Conservation (phyloP, 108 stramenopile species). For the Stephanodiscus triporus region DNA sequence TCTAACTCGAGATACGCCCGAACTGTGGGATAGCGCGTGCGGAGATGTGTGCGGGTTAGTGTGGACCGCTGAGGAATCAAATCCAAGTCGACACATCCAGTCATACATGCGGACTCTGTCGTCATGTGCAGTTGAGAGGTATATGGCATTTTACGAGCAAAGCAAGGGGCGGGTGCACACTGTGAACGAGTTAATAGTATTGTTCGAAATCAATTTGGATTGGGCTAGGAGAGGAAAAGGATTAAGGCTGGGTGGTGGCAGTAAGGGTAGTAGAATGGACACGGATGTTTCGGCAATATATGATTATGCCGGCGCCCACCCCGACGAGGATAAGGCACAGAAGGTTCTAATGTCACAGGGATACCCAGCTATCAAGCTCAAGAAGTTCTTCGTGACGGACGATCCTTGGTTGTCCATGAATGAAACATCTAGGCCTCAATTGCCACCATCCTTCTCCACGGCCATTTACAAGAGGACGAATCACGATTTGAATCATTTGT, state of each 20-base stretch:
- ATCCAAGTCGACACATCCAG: constrained; percentile 32
- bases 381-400: constrained; percentile 44
- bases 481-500: constrained; percentile 42
- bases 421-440: constrained; percentile 9
- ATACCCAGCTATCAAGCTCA: constrained; percentile 47
- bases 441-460: constrained; percentile 32
- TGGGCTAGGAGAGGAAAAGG: constrained; percentile 12
- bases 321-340: constrained; percentile 36
- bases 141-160: constrained; percentile 4
- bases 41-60: constrained; percentile 37
- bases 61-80: constrained; percentile 25
- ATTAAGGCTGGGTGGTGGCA: neutral
- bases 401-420: constrained; percentile 32
- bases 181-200: constrained; percentile 41
- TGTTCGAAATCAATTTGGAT: constrained; percentile 34
- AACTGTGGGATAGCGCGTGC: constrained; percentile 30
- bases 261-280: neutral
- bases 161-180: constrained; percentile 5
- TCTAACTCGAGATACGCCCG: constrained; percentile 13
- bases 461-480: constrained; percentile 26
- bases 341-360: constrained; percentile 21
- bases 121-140: constrained; percentile 22
- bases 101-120: constrained; percentile 33
- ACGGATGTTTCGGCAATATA: constrained; percentile 21
- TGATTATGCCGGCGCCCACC: constrained; percentile 41